Conservation (phyloP, 768 basidiomycete genomes). For the Podaxis sp. region DNA sequence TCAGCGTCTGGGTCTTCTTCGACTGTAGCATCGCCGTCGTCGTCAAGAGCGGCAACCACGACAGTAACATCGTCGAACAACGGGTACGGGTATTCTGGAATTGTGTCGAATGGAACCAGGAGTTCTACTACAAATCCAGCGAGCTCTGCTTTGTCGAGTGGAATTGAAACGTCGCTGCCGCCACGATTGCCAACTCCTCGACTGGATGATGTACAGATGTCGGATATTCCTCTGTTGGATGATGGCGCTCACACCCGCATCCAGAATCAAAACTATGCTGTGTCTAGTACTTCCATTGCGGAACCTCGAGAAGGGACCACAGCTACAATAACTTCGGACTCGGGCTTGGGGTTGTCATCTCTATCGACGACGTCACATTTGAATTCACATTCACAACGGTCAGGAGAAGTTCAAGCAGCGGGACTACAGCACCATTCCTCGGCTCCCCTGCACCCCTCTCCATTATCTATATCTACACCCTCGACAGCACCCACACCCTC, state of each 20-base stretch:
- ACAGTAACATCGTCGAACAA: too few species aligned
- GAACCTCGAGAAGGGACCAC: neutral
- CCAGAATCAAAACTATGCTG: too few species aligned
- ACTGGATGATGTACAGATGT: constrained; percentile 14
- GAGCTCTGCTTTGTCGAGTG: neutral
- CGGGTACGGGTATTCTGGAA: too few species aligned
- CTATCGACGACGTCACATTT: too few species aligned
- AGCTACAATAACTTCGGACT: neutral
- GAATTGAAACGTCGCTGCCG: neutral
- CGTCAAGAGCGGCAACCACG: neutral
- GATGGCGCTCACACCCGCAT: neutral
- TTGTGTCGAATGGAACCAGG: too few species aligned
- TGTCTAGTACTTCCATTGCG: neutral
- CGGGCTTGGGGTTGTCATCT: neutral
- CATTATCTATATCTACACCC: neutral
- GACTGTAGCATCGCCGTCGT: too few species aligned
- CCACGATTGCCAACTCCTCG: constrained; percentile 10
- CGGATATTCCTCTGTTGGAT: constrained; percentile 11
- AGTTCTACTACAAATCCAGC: neutral
- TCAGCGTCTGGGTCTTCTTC: neutral
- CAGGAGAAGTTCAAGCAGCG: neutral
- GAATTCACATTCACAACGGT: neutral
- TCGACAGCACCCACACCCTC: neutral
- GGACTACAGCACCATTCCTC: neutral
- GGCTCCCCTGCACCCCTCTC: neutral